These are phyloP conservation scores for Pleurotus pulmonarius DNA, from an alignment of 768 basidiomycete species.

Conservation along the genomic window DNA sequence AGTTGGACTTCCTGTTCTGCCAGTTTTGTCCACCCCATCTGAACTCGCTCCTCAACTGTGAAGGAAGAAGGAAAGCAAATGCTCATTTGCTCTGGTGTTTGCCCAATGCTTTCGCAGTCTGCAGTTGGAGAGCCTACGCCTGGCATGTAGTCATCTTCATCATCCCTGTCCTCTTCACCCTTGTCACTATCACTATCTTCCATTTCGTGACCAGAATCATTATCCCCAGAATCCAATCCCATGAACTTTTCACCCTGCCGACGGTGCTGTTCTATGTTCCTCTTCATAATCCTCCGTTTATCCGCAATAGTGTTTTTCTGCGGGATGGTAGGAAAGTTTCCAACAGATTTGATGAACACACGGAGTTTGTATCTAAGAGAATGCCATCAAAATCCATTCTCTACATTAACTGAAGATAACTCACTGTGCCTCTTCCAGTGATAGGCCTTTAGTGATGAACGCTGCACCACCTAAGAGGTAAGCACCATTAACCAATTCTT, in stretches of 20 bases:
- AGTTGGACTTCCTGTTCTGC: constrained; percentile 14
- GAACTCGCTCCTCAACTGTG: constrained; percentile 2
- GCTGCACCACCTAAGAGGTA: background rate
- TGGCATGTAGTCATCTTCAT: background rate
- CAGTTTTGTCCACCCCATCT: constrained; percentile 9
- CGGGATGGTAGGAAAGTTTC: background rate
- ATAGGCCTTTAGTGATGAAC: background rate
- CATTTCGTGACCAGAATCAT: background rate
- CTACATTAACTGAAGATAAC: background rate
- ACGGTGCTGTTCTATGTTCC: background rate
- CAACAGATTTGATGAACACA: background rate
- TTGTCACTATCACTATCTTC: background rate
- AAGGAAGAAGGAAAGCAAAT: constrained; percentile 8
- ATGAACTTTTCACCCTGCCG: background rate
- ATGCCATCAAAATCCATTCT: background rate
- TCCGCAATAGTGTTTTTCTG: background rate
- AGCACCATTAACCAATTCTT: background rate
- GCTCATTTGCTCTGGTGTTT: constrained; percentile 1
- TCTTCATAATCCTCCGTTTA: background rate
- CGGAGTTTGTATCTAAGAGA: background rate
- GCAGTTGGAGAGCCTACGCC: background rate
- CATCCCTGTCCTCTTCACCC: background rate
- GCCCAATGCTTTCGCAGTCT: background rate
- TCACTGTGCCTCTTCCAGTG: constrained; percentile 2
- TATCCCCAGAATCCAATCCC: background rate